Evolutionary conservation across 805 yeast genomes (phyloP), one percentile per base, ranked within the genome.

Genomic region (Dipodascus geniculatus): DNA sequence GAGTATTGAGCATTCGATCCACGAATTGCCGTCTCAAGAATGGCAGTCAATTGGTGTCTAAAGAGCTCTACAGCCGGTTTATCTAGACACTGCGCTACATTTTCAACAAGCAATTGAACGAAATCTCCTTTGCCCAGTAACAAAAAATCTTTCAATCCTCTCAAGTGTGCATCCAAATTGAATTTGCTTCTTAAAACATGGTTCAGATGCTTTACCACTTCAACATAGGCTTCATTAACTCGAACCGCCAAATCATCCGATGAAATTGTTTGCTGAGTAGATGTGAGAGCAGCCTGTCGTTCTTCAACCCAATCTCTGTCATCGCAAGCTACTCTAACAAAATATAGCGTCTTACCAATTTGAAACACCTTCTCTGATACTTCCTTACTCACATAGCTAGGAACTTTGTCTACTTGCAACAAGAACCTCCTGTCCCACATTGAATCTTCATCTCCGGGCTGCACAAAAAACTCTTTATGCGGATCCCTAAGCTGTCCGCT

Each of bases 41-140:
- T 70, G 42, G 77, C 75, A 1, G 89, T 79, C 51, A 90, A 70
- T 50, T 81, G 81, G 58, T 80, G 82, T 1, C 89, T 74, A 2
- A 86, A 76, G 19, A 89, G 70, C 11, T 77, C 68, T n/a, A 69
- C 70, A 0, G 95, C 81, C 0, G 91, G 83, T 58, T 78, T 78
- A 55, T 72, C 74, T 52, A 90, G 73, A 3, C 80, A 57, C 0
- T 69, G 68, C 1, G 70, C 64, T 0, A 90, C 85, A 48, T 79
- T 78, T 17, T 69, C 61, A 20, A 87, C 74, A 8, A 91, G 66
- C 0, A 79, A 60, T 51, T 85, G 82, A n/a, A 86, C 80, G 56
- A 91, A 85, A 64, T 91, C 96, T n/a, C 91, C 87, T 54, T 78
- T 80, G 3, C 82, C 79, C 74, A 87, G 81, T 47, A 93, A 66